phyloP scores from a whole-genome alignment of 1,139 yeast genomes.

The Taphrina deformans region DNA sequence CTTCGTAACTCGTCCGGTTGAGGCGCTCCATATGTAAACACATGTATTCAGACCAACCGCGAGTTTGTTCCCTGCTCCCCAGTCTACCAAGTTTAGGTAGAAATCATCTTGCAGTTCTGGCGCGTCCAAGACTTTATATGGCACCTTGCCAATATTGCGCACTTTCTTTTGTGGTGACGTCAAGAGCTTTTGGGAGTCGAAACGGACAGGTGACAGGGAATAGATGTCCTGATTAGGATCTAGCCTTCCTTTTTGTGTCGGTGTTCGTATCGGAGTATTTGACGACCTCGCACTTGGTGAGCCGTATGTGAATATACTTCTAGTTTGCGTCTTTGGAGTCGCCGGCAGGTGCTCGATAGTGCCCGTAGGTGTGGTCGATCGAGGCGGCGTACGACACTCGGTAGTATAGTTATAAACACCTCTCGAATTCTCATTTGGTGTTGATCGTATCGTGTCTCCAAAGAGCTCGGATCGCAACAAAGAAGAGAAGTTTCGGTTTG shows the following conservation, averaged over 20 bases:
- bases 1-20: slow-evolving; percentile 78
- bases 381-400: slow-evolving; percentile 38
- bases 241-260: slow-evolving; percentile 58
- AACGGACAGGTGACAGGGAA: slow-evolving; percentile 82
- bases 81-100: slow-evolving; percentile 84
- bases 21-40: slow-evolving; percentile 89
- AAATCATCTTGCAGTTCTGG: slow-evolving; percentile 95
- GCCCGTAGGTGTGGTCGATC: slow-evolving; percentile 34
- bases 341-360: slow-evolving; percentile 19
- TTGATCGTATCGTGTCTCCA: slow-evolving; percentile 50
- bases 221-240: slow-evolving; percentile 59
- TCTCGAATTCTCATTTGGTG: not conserved
- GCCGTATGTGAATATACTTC: slow-evolving; percentile 68
- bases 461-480: slow-evolving; percentile 85
- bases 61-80: slow-evolving; percentile 88
- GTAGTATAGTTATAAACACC: slow-evolving; percentile 13
- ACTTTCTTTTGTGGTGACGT: slow-evolving; percentile 80
- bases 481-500: slow-evolving; percentile 81
- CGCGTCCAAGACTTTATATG: slow-evolving; percentile 91
- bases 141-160: slow-evolving; percentile 71
- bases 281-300: slow-evolving; percentile 54
- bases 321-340: slow-evolving; percentile 45
- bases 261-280: slow-evolving; percentile 40
- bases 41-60: slow-evolving; percentile 90
- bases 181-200: slow-evolving; percentile 76